Base-by-base conservation (phyloP, 306 rosid genomes). In the Neltuma alba region DNA sequence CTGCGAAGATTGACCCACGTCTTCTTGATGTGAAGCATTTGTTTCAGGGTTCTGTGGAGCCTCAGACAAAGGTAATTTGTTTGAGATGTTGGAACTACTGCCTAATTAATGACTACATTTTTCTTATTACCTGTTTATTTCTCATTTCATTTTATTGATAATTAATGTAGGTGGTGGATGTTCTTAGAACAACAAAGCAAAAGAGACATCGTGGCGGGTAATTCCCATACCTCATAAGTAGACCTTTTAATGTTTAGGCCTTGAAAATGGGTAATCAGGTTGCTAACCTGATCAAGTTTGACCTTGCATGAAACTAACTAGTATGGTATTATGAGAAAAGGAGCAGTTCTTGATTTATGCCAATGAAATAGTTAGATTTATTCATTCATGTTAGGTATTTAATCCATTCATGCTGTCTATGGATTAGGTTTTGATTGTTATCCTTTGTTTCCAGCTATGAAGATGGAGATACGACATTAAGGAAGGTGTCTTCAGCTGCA, bases 191-290 rank as follows among this genome's bases (percentile, higher is more conserved):
- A 37, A 85, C 88, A 80, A 93, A 93, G 86, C 99, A 93, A 88
- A 91, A 91, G 86, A 90, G 99, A 79, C 91, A 91, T 54, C 98
- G 99, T 62, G 97, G 90, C 5, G 99, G 99, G 98, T 95, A 91
- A 84, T 63, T 83, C 70, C 57, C 63, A 50, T n/a, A 38, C 57
- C 36, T 65, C 52, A 70, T 11, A 28, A 65, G 64, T 36, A 41
- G 27, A 15, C 11, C 14, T 5, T 74, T 28, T 25, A 69, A 18
- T 9, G 80, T 44, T 61, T 45, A 44, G 34, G 8, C 31, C 60
- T 41, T 7, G 13, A 28, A 25, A 37, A 21, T 45, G 15, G 72
- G 10, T 6, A 76, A 42, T 63, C 11, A 13, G 12, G 63, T 20
- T 50, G 57, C 16, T 23, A 21, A 38, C 28, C 57, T 64, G 60